A percentile compares a stretch with the other conserved stretches of the same genome.
Evolutionary conservation across 345 rosid species (phyloP).

Genomic region (Sisymbrium altissimum): DNA sequence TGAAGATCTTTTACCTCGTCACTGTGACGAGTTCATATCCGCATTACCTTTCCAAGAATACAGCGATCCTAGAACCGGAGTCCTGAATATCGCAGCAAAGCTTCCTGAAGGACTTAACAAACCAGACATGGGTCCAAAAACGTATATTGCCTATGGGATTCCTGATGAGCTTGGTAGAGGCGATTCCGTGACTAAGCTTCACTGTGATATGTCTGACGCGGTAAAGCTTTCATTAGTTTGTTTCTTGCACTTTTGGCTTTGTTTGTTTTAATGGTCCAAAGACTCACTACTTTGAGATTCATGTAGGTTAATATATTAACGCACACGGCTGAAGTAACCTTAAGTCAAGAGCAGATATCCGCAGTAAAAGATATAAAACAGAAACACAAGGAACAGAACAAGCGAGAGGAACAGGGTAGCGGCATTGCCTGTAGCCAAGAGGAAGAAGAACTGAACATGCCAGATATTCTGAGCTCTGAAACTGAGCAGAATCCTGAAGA

Average conservation of each 20-base stretch:
- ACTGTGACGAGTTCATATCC: slow-evolving; percentile 78
- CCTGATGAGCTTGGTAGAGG: slow-evolving; percentile 84
- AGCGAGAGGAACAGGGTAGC: slow-evolving; percentile 38
- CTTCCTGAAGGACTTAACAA: slow-evolving; percentile 57
- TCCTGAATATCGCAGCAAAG: slow-evolving; percentile 78
- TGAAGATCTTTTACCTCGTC: slow-evolving; percentile 84
- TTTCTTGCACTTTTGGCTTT: not conserved
- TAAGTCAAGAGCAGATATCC: slow-evolving; percentile 48
- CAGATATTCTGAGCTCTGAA: not conserved
- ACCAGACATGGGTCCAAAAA: slow-evolving; percentile 93
- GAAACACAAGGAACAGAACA: slow-evolving; percentile 59
- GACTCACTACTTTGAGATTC: not conserved
- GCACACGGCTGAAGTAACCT: slow-evolving; percentile 55
- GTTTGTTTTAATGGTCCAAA: not conserved
- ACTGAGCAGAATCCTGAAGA: slow-evolving; percentile 27
- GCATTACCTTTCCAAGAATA: slow-evolving; percentile 85
- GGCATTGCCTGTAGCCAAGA: not conserved
- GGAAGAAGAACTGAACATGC: slow-evolving; percentile 17
- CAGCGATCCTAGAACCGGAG: slow-evolving; percentile 65
- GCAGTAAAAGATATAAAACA: slow-evolving; percentile 50
- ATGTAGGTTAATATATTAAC: slow-evolving; percentile 76
- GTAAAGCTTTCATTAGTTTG: slow-evolving; percentile 36
- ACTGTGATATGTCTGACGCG: slow-evolving; percentile 93
- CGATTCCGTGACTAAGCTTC: slow-evolving; percentile 93
- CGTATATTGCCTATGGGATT: slow-evolving; percentile 84